Evolutionary conservation across 1,139 yeast genomes (phyloP), one percentile per base, ranked within the genome.

Genomic region (Saccharomyces hybrid): DNA sequence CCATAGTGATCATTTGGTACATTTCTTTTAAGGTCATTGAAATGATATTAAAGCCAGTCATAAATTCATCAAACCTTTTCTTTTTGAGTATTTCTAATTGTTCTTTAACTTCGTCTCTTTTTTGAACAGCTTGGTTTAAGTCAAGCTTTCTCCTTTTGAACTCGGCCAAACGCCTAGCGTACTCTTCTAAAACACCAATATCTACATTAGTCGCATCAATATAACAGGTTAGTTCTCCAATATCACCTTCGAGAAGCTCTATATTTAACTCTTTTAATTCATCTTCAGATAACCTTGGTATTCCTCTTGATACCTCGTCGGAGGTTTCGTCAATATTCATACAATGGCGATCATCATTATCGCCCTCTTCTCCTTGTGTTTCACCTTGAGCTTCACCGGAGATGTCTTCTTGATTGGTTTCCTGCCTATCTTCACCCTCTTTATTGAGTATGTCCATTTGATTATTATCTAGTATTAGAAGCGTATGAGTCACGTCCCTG

Each of bases 1-100:
- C 99, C 95, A 93, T 90, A 0, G 99, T 95, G 57, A 95, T 93
- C 95, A 93, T 88, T 66, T 91, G 96, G 67, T 95, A 95, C 98
- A 95, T 91, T 65, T 89, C 97, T 70, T 93, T 93, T 59, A 95
- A 78, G 6, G 96, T 88, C 71, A 84, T 77, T 1, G 98, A 90
- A 41, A 95, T 95, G 31, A 83, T 78, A 61, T 84, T 82, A 73
- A 95, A 93, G 0, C 99, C 99, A 59, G 81, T 83, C 96, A 90
- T 89, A 66, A 95, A 95, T 70, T 95, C 97, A 59, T 85, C 90
- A 53, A 87, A 76, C 54, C 99, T 78, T 58, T 79, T 82, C 54
- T 84, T 79, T 66, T 86, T 86, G 61, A 90, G 74, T 30, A 83
- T 85, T 64, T 89, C 96, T 56, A 86, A 79, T 54, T 75, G 74